Evolutionary conservation across 805 yeast species (phyloP), one percentile per base, ranked within the genome.

Genomic region (Wickerhamiella musiphila): DNA sequence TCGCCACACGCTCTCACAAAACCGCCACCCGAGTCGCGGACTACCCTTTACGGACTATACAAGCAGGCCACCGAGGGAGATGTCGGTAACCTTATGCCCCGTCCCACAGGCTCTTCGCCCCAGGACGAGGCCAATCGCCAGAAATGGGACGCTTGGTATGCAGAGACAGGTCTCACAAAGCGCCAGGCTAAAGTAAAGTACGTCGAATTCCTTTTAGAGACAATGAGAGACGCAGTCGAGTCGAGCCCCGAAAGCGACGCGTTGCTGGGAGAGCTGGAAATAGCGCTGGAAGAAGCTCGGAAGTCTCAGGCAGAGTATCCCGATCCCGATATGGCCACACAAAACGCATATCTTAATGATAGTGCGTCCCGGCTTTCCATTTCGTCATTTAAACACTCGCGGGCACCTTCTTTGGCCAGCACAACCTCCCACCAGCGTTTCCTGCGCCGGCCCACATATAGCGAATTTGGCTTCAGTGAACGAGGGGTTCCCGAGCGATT

Each of bases 51-150:
- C 50, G 93, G 93, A 0, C 61, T 81, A 31, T 81, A 79, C 55
- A 82, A 81, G 46, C 94, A 81, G 49, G 84, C 93, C 2, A 81
- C 92, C 1, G 86, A 78, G 52, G 94, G 94, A 6, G 71, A 81
- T 49, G 82, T 78, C 6, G 66, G 65, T 29, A 74, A 74, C 2
- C 60, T 75, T 26, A 65, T 77, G 70, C 64, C 66, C 2, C 56
- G 82, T 29, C 86, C 86, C 1, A 52, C 53, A 1, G 84, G 83
- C 4, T 52, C 50, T 26, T 52, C 66, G 1, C 58, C 67, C 6
- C 81, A 73, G 41, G 79, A 71, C 44, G 74, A 66, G 40, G 73
- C 73, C 3, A 76, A 75, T 7, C 67, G 68, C 46, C 65, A 70
- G 43, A 79, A 81, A 49, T 78, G 83, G 60, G 84, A 77, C 44